phyloP scores from a whole-genome alignment of 768 basidiomycete species.

The Arthromyces matolae region DNA sequence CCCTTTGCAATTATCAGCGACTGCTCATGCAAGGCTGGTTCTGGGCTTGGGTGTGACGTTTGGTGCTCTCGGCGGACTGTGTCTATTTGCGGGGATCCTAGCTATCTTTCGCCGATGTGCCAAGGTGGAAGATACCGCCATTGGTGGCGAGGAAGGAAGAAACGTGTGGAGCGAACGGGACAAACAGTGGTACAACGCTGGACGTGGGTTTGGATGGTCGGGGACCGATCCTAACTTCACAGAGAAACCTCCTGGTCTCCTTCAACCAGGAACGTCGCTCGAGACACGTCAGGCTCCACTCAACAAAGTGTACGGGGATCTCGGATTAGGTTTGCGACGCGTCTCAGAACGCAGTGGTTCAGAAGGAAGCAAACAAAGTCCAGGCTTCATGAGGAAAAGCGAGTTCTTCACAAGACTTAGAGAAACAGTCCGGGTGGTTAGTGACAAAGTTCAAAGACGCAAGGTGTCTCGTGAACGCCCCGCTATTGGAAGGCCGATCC shows the following conservation, averaged over 20 bases:
- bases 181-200: slow-evolving; percentile 64
- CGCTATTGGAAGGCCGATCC: slow-evolving; percentile 57
- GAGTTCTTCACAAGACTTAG: slow-evolving; percentile 65
- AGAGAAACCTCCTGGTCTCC: slow-evolving; percentile 10
- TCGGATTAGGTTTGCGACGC: slow-evolving; percentile 50
- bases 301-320: slow-evolving; percentile 24
- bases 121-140: slow-evolving; percentile 55
- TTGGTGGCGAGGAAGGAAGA: slow-evolving; percentile 56
- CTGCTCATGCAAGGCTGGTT: slow-evolving; percentile 45
- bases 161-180: slow-evolving; percentile 62
- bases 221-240: slow-evolving; percentile 16
- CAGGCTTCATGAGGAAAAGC: slow-evolving; percentile 63
- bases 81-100: slow-evolving; percentile 50
- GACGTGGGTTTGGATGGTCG: slow-evolving; percentile 18
- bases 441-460: slow-evolving; percentile 45
- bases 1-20: slow-evolving; percentile 34
- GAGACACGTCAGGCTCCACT: slow-evolving; percentile 14
- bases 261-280: slow-evolving; percentile 14
- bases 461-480: slow-evolving; percentile 38
- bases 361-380: slow-evolving; percentile 32
- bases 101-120: slow-evolving; percentile 54
- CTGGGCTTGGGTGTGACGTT: slow-evolving; percentile 62
- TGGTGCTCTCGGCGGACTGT: slow-evolving; percentile 57
- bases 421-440: slow-evolving; percentile 64
- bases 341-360: slow-evolving; percentile 42